These are phyloP conservation scores for Raffaelea ambrosiae DNA, from an alignment of 2,329 filamentous ascomycete species.

Conservation along the genomic window DNA sequence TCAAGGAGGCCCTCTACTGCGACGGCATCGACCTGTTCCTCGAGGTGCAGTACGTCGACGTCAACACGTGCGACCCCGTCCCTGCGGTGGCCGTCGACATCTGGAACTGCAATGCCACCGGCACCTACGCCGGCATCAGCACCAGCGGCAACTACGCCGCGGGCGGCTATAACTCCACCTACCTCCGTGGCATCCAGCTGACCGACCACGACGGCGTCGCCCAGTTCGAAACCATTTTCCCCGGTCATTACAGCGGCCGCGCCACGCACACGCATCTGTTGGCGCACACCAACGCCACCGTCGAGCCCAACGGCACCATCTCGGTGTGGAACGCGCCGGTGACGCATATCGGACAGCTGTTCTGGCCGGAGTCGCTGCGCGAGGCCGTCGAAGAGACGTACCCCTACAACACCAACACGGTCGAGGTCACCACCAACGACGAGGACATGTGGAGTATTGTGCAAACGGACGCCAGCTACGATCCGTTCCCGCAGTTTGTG, in stretches of 20 bases:
- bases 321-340: conserved; percentile 33
- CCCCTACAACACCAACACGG: conserved; percentile 35
- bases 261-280: conserved; percentile 28
- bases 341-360: conserved; percentile 52
- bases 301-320: conserved; percentile 40
- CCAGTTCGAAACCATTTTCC: conserved; percentile 31
- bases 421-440: conserved; percentile 35
- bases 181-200: conserved; percentile 34
- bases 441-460: conserved; percentile 32
- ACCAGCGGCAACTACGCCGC: conserved; percentile 23
- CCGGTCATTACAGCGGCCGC: conserved; percentile 33
- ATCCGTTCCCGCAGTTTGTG: conserved; percentile 47
- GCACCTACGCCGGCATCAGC: conserved; percentile 28
- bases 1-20: conserved; percentile 32
- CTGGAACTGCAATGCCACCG: conserved; percentile 37
- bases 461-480: conserved; percentile 23
- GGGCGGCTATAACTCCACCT: conserved; percentile 25
- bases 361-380: conserved; percentile 49
- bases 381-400: conserved; percentile 33
- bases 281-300: conserved; percentile 15
- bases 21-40: conserved; percentile 38
- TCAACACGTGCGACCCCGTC: conserved; percentile 43
- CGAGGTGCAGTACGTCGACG: conserved; percentile 45
- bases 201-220: conserved; percentile 31
- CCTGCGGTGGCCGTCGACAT: conserved; percentile 40